phyloP scores from a whole-genome alignment of 1,284 basidiomycete species.

The Leccinum solheimii region DNA sequence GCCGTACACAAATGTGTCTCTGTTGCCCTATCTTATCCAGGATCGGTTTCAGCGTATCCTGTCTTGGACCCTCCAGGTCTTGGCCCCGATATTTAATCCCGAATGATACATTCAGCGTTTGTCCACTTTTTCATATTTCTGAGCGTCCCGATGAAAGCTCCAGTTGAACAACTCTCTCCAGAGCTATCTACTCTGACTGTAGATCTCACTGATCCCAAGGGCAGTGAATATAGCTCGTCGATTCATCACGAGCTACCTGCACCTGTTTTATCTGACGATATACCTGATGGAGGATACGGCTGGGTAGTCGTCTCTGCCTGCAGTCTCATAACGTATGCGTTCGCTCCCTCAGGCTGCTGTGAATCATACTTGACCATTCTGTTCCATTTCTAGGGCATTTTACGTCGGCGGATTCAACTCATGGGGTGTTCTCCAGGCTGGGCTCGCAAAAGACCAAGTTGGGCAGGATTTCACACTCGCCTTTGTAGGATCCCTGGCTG shows the following conservation, averaged over 20 bases:
- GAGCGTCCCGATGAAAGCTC: background rate
- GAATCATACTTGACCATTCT: background rate
- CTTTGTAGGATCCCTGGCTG: conserved; percentile 35
- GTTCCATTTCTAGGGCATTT: conserved; percentile 20
- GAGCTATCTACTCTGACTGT: background rate
- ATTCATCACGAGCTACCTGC: background rate
- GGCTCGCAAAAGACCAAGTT: conserved; percentile 25
- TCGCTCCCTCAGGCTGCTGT: background rate
- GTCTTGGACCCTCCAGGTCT: background rate
- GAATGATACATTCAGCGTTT: background rate
- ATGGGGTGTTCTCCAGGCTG: conserved; percentile 35
- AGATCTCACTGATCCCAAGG: background rate
- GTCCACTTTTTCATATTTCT: background rate
- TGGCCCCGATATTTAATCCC: conserved; percentile 1
- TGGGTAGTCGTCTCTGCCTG: conserved; percentile 25
- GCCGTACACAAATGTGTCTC: background rate
- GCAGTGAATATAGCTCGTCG: background rate
- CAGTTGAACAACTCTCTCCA: background rate
- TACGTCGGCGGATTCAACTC: conserved; percentile 30
- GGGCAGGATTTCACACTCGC: conserved; percentile 30
- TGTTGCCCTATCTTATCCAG: background rate
- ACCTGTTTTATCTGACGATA: conserved; percentile 2
- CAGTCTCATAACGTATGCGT: conserved; percentile 25
- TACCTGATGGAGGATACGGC: conserved; percentile 28
- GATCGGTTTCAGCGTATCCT: conserved; percentile 7